Conservation (phyloP, 257 asterid genomes). For the Capsicum pubescens region DNA sequence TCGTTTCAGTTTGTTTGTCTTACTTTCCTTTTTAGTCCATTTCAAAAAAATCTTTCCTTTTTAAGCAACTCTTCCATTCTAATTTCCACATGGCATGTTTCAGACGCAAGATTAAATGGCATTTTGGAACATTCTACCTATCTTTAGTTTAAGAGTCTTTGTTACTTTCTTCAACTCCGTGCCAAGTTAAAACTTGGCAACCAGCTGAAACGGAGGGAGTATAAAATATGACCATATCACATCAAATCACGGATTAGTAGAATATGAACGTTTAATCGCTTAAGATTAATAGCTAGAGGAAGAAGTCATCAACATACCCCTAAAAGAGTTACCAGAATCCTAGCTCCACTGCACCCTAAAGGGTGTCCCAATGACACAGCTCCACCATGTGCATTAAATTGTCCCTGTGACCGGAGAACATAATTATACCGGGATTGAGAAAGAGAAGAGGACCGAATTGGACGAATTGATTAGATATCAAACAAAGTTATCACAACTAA, state of each 20-base stretch:
- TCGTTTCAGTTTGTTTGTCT: too few species aligned
- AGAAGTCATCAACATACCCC: constrained; percentile 59
- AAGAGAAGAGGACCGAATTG: not conserved
- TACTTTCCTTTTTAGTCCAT: too few species aligned
- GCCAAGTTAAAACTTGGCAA: too few species aligned
- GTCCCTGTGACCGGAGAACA: constrained; percentile 50
- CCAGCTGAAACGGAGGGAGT: too few species aligned
- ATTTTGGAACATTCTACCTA: too few species aligned
- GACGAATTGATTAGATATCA: not conserved
- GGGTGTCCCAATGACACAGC: constrained; percentile 97
- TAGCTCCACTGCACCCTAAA: constrained; percentile 95
- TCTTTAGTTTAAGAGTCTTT: too few species aligned
- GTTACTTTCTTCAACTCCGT: too few species aligned
- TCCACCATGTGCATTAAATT: constrained; percentile 85
- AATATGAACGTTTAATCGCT: not conserved
- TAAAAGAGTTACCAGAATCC: constrained; percentile 83
- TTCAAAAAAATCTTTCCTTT: too few species aligned
- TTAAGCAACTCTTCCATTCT: too few species aligned
- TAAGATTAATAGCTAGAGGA: not conserved
- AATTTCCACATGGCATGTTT: too few species aligned
- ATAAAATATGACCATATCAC: not conserved
- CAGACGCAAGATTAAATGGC: too few species aligned
- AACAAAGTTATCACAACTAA: not conserved
- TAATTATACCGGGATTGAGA: constrained; percentile 27
- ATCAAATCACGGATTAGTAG: not conserved